A percentile compares a stretch with the other conserved stretches of the same genome.
phyloP scores from a whole-genome alignment of 2,329 filamentous ascomycete genomes.

The Ophiostoma populinum region DNA sequence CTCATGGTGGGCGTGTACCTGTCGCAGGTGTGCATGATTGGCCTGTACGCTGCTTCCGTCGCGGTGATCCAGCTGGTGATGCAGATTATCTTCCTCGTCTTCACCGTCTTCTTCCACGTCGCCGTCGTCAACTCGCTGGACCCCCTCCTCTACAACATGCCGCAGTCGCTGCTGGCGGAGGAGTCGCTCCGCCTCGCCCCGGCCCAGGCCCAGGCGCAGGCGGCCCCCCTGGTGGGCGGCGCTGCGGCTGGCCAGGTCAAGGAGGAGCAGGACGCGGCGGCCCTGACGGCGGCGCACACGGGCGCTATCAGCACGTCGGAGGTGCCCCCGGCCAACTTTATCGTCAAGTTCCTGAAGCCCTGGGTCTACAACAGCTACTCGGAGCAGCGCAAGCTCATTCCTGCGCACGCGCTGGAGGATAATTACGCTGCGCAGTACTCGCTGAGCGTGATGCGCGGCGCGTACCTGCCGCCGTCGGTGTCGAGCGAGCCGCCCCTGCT shows the following conservation, averaged over 20 bases:
- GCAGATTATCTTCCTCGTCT: slow-evolving; percentile 57
- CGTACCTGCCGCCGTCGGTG: slow-evolving; percentile 59
- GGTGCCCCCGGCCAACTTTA: slow-evolving; percentile 34
- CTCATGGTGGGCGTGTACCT: slow-evolving; percentile 70
- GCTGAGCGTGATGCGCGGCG: slow-evolving; percentile 43
- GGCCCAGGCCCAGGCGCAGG: slow-evolving; percentile 6
- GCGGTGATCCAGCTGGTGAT: slow-evolving; percentile 54
- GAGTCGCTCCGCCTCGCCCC: slow-evolving; percentile 19
- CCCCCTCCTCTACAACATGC: slow-evolving; percentile 63
- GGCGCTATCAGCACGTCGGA: slow-evolving; percentile 5
- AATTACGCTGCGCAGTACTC: slow-evolving; percentile 39
- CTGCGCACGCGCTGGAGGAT: slow-evolving; percentile 28
- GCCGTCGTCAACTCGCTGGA: slow-evolving; percentile 55
- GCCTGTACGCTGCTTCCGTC: slow-evolving; percentile 55
- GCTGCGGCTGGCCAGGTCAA: background rate
- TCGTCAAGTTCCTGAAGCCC: slow-evolving; percentile 58
- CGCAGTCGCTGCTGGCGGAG: slow-evolving; percentile 45
- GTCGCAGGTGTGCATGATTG: slow-evolving; percentile 62
- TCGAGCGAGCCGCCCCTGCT: slow-evolving; percentile 45
- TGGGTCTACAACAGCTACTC: slow-evolving; percentile 60
- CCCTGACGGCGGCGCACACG: background rate
- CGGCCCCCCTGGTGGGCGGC: background rate
- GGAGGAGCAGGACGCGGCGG: slow-evolving; percentile 12
- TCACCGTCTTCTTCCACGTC: slow-evolving; percentile 61
- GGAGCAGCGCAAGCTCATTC: slow-evolving; percentile 51